Evolutionary conservation across 129 eudicot genomes (phyloP).

Genomic region (Scalesia atractyloides): DNA sequence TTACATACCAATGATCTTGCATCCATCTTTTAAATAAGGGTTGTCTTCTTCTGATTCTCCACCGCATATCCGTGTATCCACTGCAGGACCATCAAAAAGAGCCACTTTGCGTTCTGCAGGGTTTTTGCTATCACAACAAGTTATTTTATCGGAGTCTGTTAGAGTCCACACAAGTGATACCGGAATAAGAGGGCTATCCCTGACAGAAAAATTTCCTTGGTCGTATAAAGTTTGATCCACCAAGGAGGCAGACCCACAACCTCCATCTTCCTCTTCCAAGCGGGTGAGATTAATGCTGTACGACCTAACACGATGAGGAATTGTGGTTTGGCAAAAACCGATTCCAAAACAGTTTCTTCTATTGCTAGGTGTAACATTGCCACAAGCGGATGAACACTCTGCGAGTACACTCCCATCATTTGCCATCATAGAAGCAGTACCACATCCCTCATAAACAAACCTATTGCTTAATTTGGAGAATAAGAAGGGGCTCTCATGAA

Average conservation of each 20-base stretch:
- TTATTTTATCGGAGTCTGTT: neutral
- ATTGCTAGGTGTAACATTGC: too few species aligned
- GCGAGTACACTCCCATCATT: too few species aligned
- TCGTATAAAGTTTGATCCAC: neutral
- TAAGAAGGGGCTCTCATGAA: conserved; percentile 18
- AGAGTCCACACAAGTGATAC: neutral
- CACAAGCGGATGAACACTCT: too few species aligned
- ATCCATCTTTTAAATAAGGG: neutral
- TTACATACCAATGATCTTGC: neutral
- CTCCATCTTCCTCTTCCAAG: too few species aligned
- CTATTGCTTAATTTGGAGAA: neutral
- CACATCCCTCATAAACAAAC: neutral
- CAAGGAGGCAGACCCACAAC: too few species aligned
- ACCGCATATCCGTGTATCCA: neutral
- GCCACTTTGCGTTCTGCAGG: neutral
- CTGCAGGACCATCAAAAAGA: neutral
- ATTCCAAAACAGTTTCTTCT: too few species aligned
- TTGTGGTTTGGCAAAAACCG: too few species aligned
- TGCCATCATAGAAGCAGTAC: too few species aligned
- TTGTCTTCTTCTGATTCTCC: neutral
- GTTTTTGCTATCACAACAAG: neutral
- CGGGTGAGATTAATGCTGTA: neutral
- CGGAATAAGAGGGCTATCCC: neutral
- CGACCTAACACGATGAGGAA: neutral
- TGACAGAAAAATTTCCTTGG: neutral